Percentiles rank a stretch among this genome's conserved stretches.
Conservation (phyloP, 2,329 filamentous ascomycete genomes). For the Exophiala phaeomuriformis region DNA sequence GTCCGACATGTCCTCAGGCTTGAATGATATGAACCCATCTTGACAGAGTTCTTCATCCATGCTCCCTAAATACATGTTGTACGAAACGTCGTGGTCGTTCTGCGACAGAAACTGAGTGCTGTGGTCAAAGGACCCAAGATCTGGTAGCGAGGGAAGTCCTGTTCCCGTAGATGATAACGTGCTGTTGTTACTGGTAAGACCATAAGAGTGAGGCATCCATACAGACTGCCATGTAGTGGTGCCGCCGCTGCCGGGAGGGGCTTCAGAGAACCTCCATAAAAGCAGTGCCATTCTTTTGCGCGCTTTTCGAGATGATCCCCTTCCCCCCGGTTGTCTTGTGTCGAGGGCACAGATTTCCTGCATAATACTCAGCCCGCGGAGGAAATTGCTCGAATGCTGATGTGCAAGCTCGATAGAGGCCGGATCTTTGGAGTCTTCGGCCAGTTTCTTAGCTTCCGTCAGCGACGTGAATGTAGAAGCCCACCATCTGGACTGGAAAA, state of each 20-base stretch:
- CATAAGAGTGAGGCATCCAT: conserved; percentile 32
- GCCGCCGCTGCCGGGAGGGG: conserved; percentile 35
- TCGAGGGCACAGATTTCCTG: conserved; percentile 39
- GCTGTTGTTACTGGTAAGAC: conserved; percentile 32
- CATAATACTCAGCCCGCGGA: conserved; percentile 39
- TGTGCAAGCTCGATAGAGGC: conserved; percentile 31
- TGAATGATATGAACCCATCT: conserved; percentile 12
- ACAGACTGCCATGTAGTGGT: conserved; percentile 41
- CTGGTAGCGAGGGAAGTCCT: conserved; percentile 22
- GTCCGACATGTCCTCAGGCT: conserved; percentile 2
- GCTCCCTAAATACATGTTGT: conserved; percentile 6
- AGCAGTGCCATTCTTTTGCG: conserved; percentile 37
- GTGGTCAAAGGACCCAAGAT: conserved; percentile 10
- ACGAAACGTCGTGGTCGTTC: conserved; percentile 1
- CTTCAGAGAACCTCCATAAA: conserved; percentile 43
- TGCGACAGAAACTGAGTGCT: conserved; percentile 12
- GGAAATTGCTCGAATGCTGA: conserved; percentile 33
- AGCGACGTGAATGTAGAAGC: conserved; percentile 37
- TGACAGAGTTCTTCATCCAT: conserved; percentile 20
- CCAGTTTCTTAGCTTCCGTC: conserved; percentile 36
- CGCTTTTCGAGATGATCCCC: conserved; percentile 20
- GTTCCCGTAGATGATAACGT: conserved; percentile 28
- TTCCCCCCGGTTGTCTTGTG: conserved; percentile 27
- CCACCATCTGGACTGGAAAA: conserved; percentile 43
- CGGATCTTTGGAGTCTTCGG: conserved; percentile 33